Conservation (phyloP, 106 monocot genomes). For the Dioscorea dumetorum region DNA sequence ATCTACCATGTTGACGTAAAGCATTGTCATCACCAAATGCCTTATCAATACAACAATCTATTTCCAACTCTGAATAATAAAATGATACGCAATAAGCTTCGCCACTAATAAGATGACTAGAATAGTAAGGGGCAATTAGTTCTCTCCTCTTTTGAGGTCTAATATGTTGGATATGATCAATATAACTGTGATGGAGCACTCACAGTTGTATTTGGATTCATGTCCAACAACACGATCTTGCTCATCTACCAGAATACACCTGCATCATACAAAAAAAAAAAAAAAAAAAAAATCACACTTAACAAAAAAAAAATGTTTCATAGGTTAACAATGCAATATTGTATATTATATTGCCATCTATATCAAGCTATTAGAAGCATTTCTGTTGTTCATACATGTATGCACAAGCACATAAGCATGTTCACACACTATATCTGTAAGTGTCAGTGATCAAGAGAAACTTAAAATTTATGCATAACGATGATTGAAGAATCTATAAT, state of each 20-base stretch:
- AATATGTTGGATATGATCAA: background rate
- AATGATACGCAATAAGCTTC: background rate
- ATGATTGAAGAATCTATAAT: no score
- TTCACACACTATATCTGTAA: no score
- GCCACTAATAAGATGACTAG: background rate
- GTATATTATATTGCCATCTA: background rate
- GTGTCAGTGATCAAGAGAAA: no score
- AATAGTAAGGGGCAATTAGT: background rate
- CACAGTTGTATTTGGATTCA: slow-evolving; percentile 97
- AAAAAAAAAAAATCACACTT: background rate
- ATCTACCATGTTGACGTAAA: no score
- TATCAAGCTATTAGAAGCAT: no score
- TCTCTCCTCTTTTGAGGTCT: background rate
- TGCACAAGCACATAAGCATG: no score
- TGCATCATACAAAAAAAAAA: slow-evolving; percentile 38
- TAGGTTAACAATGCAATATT: background rate
- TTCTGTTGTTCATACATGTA: no score
- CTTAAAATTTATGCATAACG: no score
- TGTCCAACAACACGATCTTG: slow-evolving; percentile 88
- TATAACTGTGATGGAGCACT: slow-evolving; percentile 11
- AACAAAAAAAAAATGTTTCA: background rate
- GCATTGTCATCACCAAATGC: no score
- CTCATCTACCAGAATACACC: slow-evolving; percentile 97
- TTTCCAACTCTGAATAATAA: background rate
- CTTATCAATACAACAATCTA: background rate